Percentiles rank a stretch among this genome's conserved stretches.
Conservation (phyloP, 306 rosid species). For the Quercus aquifolioides region DNA sequence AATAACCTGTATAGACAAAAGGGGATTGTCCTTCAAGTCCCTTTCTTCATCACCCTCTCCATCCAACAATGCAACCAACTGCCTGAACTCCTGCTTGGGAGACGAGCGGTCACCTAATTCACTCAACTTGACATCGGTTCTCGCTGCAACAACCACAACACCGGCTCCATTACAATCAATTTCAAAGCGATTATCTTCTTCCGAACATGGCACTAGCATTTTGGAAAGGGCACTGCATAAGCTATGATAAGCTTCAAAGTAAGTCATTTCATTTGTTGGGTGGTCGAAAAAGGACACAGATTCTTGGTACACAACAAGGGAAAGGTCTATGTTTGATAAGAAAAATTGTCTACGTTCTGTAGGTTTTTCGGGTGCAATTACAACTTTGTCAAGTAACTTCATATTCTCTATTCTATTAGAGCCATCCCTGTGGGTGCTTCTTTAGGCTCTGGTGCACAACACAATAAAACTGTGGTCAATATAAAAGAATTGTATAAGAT, state of each 20-base stretch:
- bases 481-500: too few species aligned
- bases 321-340: slow-evolving; percentile 51
- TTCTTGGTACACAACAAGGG: slow-evolving; percentile 53
- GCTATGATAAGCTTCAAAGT: slow-evolving; percentile 30
- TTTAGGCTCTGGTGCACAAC: too few species aligned
- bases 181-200: slow-evolving; percentile 34
- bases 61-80: slow-evolving; percentile 35
- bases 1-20: slow-evolving; percentile 41
- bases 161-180: slow-evolving; percentile 57
- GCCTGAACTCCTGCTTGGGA: slow-evolving; percentile 36
- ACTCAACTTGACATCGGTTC: slow-evolving; percentile 26
- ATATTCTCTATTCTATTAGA: slow-evolving; percentile 20
- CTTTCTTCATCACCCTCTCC: slow-evolving; percentile 25
- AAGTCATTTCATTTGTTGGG: slow-evolving; percentile 30
- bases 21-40: slow-evolving; percentile 33
- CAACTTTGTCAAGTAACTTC: slow-evolving; percentile 41
- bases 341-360: slow-evolving; percentile 30
- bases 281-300: slow-evolving; percentile 52
- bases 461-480: too few species aligned
- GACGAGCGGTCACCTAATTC: slow-evolving; percentile 36
- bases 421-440: too few species aligned
- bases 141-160: slow-evolving; percentile 37
- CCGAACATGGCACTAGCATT: slow-evolving; percentile 33
- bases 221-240: slow-evolving; percentile 26
- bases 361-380: slow-evolving; percentile 33